A percentile compares a stretch with the other conserved stretches of the same genome.
These are phyloP conservation scores for Termitomyces titanicus DNA, from an alignment of 768 basidiomycete genomes.

Conservation along the genomic window DNA sequence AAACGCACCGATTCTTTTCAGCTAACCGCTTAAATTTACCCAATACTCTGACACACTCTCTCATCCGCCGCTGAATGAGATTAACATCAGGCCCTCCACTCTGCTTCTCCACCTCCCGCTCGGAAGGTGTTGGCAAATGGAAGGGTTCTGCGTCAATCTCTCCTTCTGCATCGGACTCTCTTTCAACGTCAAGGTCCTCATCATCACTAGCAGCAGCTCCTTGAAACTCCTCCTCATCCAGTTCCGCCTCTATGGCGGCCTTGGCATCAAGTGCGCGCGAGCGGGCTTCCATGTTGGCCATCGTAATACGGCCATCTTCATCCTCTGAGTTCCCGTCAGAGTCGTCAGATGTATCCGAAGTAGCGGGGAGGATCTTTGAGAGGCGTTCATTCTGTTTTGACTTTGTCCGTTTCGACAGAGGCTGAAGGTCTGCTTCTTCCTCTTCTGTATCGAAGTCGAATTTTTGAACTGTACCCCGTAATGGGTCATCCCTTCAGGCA, in stretches of 20 bases:
- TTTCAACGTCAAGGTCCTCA: slow-evolving; percentile 38
- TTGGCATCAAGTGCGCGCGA: slow-evolving; percentile 74
- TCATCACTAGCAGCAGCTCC: slow-evolving; percentile 50
- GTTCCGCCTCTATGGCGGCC: slow-evolving; percentile 62
- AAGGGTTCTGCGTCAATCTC: slow-evolving; percentile 50
- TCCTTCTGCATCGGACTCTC: slow-evolving; percentile 44
- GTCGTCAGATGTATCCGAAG: slow-evolving; percentile 47
- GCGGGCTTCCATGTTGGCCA: slow-evolving; percentile 77
- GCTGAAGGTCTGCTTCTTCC: slow-evolving; percentile 35
- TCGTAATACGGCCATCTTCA: slow-evolving; percentile 56
- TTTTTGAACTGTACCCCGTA: slow-evolving; percentile 50
- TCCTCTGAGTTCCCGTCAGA: slow-evolving; percentile 47
- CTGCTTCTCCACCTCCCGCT: slow-evolving; percentile 70
- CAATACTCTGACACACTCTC: slow-evolving; percentile 69
- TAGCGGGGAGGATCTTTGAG: slow-evolving; percentile 46
- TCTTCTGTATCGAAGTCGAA: slow-evolving; percentile 65
- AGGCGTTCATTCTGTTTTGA: slow-evolving; percentile 51
- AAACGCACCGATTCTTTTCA: slow-evolving; percentile 61
- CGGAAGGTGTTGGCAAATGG: slow-evolving; percentile 65
- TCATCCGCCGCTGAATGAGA: slow-evolving; percentile 75
- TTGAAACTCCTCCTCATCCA: slow-evolving; percentile 65
- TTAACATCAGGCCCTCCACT: slow-evolving; percentile 70
- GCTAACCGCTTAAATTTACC: slow-evolving; percentile 68
- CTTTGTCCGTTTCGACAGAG: slow-evolving; percentile 39
- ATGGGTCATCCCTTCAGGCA: slow-evolving; percentile 42